A percentile compares a stretch with the other conserved stretches of the same genome.
Evolutionary conservation across 2,329 filamentous ascomycete genomes (phyloP).

Genomic region (Aureobasidium sp.): DNA sequence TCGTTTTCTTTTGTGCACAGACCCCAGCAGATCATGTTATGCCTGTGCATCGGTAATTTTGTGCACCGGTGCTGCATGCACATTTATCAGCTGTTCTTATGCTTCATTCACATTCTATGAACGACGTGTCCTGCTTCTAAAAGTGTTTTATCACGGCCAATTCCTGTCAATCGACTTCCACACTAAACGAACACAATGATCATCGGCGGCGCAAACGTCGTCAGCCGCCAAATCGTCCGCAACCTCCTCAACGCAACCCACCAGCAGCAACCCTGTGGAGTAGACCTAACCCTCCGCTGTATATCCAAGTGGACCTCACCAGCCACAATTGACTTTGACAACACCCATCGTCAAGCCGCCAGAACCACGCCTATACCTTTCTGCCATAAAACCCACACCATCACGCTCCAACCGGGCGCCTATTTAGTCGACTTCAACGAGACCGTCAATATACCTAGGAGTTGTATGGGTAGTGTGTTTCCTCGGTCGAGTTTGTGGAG

Average conservation of each 20-base stretch:
- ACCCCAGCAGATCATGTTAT: background rate
- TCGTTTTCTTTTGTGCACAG: background rate
- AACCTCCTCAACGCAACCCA: background rate
- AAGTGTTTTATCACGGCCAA: background rate
- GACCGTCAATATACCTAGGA: slow-evolving; percentile 29
- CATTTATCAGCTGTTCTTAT: background rate
- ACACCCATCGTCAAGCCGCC: background rate
- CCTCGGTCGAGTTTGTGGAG: slow-evolving; percentile 33
- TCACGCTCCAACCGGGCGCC: slow-evolving; percentile 19
- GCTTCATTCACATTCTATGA: background rate
- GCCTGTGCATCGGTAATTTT: background rate
- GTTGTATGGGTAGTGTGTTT: slow-evolving; percentile 34
- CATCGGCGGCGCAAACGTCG: background rate
- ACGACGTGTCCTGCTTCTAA: background rate
- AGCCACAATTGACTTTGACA: background rate
- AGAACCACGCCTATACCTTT: background rate
- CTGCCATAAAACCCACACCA: background rate
- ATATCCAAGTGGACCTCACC: background rate
- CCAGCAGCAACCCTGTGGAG: slow-evolving; percentile 3
- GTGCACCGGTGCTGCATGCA: background rate
- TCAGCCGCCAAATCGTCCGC: background rate
- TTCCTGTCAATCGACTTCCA: too few species aligned
- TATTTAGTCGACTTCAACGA: slow-evolving; percentile 37
- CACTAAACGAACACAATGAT: slow-evolving; percentile 8
- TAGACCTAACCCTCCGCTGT: background rate